Evolutionary conservation across 2,329 filamentous ascomycete species (phyloP).

Genomic region (Penicillium sp.): DNA sequence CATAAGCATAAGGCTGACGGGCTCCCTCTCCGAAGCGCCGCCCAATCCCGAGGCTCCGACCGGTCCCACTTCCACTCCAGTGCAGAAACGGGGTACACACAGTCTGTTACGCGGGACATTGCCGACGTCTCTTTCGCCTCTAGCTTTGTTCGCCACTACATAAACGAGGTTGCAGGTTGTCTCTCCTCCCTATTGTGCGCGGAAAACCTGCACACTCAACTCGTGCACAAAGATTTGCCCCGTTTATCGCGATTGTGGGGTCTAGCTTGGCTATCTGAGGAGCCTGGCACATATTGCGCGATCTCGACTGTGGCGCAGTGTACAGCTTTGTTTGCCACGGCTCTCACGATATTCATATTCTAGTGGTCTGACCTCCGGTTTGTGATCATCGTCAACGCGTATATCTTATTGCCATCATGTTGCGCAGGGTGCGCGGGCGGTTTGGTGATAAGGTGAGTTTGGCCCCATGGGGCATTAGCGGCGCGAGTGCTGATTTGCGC

Average conservation of each 20-base stretch:
- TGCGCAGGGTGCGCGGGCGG: slow-evolving; percentile 38
- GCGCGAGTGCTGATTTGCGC: slow-evolving; percentile 19
- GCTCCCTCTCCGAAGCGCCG: slow-evolving; percentile 15
- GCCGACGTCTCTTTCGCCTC: slow-evolving; percentile 3
- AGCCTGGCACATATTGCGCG: slow-evolving; percentile 1
- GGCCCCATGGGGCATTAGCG: not conserved
- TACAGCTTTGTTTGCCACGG: slow-evolving; percentile 12
- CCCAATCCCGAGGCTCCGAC: slow-evolving; percentile 18
- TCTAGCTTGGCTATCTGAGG: slow-evolving; percentile 1
- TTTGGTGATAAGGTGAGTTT: slow-evolving; percentile 37
- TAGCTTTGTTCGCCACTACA: not conserved
- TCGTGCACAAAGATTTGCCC: slow-evolving; percentile 3
- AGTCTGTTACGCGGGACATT: slow-evolving; percentile 4
- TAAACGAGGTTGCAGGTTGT: not conserved
- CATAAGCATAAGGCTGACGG: slow-evolving; percentile 20
- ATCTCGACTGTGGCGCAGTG: slow-evolving; percentile 23
- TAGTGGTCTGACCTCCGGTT: not conserved
- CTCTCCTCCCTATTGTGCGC: not conserved
- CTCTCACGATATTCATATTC: not conserved
- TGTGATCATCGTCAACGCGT: not conserved
- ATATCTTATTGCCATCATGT: slow-evolving; percentile 4
- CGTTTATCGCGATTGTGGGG: slow-evolving; percentile 3
- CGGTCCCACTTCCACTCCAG: slow-evolving; percentile 15
- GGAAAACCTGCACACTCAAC: not conserved
- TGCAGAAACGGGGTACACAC: slow-evolving; percentile 15